Evolutionary conservation across 805 yeast species (phyloP), one percentile per base, ranked within the genome.

Genomic region (Wickerhamiella kurtzmanii): DNA sequence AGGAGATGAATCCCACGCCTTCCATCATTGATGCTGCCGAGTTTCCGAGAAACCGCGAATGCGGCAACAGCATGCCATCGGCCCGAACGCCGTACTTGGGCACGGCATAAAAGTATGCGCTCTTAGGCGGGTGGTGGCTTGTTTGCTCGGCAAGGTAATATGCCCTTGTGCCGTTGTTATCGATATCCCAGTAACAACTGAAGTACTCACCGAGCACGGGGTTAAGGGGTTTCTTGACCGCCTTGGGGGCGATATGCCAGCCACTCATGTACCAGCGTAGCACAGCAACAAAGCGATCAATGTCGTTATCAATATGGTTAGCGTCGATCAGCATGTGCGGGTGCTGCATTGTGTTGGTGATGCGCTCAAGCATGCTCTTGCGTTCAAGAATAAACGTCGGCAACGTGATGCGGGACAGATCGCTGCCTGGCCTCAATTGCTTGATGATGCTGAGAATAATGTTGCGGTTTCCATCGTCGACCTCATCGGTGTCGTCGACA

Each of bases 191-290:
- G 62, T 82, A 88, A 59, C 95, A 81, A 18, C 85, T 75, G 64
- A 85, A 92, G 54, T 81, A 74, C 62, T 92, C 98, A 25, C 97
- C 96, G 21, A 92, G 62, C 4, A 92, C 86, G 1, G 98, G 98
- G 60, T 92, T 92, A 58, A 92, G 70, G 0, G 98, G 98, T 64
- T 92, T 92, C 63, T 92, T 92, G 15, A 92, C 98, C 2, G 97
- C 98, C 61, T 89, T 89, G 22, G 97, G 98, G 1, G 96, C 92
- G 62, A 92, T 92, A 61, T 92, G 96, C 97, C 97, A 92, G 43
- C 94, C 86, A 2, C 96, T 76, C 63, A 92, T 71, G 62, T 92
- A 92, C 95, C 96, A 89, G 58, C 78, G 77, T 19, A 82, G 79
- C 5, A 89, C 80, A 40, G 75, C 67, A 4, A 85, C 59, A 56